phyloP scores from a whole-genome alignment of 2,329 filamentous ascomycete genomes.

The Apiospora hydei region DNA sequence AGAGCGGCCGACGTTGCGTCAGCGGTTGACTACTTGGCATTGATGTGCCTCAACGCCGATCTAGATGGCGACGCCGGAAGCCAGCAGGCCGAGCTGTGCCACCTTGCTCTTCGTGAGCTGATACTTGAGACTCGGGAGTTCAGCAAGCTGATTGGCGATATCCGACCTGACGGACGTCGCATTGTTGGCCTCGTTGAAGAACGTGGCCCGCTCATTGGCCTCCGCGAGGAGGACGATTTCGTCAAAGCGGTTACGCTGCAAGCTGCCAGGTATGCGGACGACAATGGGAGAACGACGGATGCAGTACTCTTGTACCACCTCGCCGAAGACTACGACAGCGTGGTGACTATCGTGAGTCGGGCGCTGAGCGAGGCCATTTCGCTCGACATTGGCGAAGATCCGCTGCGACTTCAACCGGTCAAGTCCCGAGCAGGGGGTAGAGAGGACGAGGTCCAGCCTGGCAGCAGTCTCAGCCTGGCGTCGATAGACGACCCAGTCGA shows the following conservation, averaged over 20 bases:
- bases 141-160: constrained; percentile 90
- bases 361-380: constrained; percentile 89
- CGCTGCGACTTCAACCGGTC: constrained; percentile 78
- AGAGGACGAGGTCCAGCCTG: constrained; percentile 48
- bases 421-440: constrained; percentile 68
- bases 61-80: constrained; percentile 76
- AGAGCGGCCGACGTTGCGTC: constrained; percentile 87
- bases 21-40: constrained; percentile 89
- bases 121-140: constrained; percentile 98
- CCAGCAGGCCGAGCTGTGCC: constrained; percentile 82
- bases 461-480: constrained; percentile 67
- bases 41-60: constrained; percentile 93
- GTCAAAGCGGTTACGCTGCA: constrained; percentile 91
- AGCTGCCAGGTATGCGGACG: constrained; percentile 90
- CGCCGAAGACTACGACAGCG: constrained; percentile 92
- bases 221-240: constrained; percentile 83
- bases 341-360: constrained; percentile 88
- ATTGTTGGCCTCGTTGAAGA: constrained; percentile 89
- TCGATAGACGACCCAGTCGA: constrained; percentile 67
- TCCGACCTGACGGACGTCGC: constrained; percentile 82
- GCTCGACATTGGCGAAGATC: constrained; percentile 83
- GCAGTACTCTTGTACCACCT: constrained; percentile 94
- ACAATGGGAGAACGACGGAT: constrained; percentile 91
- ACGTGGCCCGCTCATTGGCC: constrained; percentile 79
- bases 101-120: constrained; percentile 91